phyloP scores from a whole-genome alignment of 495 filamentous ascomycete species.

The Hypomontagnella submonticulosa region DNA sequence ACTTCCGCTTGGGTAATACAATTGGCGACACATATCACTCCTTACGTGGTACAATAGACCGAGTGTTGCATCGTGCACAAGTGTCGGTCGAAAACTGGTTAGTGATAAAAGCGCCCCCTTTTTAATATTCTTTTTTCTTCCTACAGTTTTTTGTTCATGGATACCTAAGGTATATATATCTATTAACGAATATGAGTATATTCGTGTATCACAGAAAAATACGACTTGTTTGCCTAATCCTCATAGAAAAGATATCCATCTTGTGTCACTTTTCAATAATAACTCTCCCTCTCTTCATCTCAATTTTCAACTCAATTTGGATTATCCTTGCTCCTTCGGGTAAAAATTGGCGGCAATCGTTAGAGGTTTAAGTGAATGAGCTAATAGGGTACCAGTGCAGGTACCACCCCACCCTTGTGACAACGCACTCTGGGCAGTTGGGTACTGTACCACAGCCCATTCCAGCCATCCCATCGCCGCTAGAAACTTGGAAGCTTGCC shows the following conservation, averaged over 20 bases:
- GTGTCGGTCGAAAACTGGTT: slow-evolving; percentile 26
- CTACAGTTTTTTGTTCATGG: not conserved
- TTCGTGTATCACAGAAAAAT: slow-evolving; percentile 15
- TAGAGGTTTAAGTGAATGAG: slow-evolving; percentile 22
- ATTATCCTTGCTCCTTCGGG: slow-evolving; percentile 28
- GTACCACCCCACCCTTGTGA: slow-evolving; percentile 38
- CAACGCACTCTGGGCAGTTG: slow-evolving; percentile 35
- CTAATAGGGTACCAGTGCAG: slow-evolving; percentile 44
- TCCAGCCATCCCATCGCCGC: slow-evolving; percentile 19
- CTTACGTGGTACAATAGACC: slow-evolving; percentile 22
- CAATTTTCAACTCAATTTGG: slow-evolving; percentile 22
- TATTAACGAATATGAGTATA: slow-evolving; percentile 4
- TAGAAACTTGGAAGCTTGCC: slow-evolving; percentile 13
- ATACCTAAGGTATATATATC: not conserved
- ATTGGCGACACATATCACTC: slow-evolving; percentile 24
- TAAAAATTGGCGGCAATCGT: slow-evolving; percentile 38
- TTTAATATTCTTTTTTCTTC: slow-evolving; percentile 9
- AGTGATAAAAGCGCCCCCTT: slow-evolving; percentile 16
- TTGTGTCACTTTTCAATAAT: slow-evolving; percentile 16
- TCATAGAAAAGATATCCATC: not conserved
- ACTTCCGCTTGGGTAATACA: slow-evolving; percentile 18
- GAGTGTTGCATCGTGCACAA: slow-evolving; percentile 28
- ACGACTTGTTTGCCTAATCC: slow-evolving; percentile 16
- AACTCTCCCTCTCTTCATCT: slow-evolving; percentile 25
- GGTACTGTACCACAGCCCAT: slow-evolving; percentile 33